phyloP scores from a whole-genome alignment of 768 basidiomycete species.

The Boletus reticulatus region DNA sequence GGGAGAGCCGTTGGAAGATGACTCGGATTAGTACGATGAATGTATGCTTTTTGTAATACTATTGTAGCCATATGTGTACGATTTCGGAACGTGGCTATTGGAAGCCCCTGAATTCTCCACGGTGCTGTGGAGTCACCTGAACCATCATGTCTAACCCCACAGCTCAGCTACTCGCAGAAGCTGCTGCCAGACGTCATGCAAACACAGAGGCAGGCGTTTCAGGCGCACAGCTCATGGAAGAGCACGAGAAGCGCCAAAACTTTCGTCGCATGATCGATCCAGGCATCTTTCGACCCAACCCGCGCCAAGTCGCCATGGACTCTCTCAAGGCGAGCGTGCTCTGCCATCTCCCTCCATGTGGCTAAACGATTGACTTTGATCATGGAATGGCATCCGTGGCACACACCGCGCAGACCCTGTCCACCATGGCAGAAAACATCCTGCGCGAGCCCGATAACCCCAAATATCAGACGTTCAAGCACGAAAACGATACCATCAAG shows the following conservation, averaged over 20 bases:
- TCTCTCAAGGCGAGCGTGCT: constrained; percentile 54
- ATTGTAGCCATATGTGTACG: too few relatives aligned
- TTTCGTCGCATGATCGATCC: constrained; percentile 80
- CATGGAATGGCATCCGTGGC: neutral
- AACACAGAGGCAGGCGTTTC: neutral
- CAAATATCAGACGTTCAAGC: constrained; percentile 74
- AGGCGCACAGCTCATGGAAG: constrained; percentile 29
- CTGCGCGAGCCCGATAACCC: constrained; percentile 68
- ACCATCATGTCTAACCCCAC: constrained; percentile 18
- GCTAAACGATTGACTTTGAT: too few relatives aligned
- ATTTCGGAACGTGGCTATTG: neutral
- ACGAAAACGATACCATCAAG: constrained; percentile 69
- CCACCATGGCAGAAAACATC: constrained; percentile 70
- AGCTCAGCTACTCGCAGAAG: constrained; percentile 27
- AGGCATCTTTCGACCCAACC: constrained; percentile 71
- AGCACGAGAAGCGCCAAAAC: constrained; percentile 66
- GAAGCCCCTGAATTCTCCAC: constrained; percentile 17
- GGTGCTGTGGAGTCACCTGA: neutral
- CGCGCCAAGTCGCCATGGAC: constrained; percentile 54
- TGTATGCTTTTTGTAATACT: too few relatives aligned
- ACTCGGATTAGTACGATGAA: constrained; percentile 17
- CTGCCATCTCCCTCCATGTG: too few relatives aligned
- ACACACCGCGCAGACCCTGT: constrained; percentile 43
- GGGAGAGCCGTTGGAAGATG: constrained; percentile 20
- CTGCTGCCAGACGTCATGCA: constrained; percentile 25